Percentiles rank a stretch among this genome's conserved stretches.
Conservation (phyloP, 2,329 filamentous ascomycete genomes). For the Orbilia blumenaviensis region DNA sequence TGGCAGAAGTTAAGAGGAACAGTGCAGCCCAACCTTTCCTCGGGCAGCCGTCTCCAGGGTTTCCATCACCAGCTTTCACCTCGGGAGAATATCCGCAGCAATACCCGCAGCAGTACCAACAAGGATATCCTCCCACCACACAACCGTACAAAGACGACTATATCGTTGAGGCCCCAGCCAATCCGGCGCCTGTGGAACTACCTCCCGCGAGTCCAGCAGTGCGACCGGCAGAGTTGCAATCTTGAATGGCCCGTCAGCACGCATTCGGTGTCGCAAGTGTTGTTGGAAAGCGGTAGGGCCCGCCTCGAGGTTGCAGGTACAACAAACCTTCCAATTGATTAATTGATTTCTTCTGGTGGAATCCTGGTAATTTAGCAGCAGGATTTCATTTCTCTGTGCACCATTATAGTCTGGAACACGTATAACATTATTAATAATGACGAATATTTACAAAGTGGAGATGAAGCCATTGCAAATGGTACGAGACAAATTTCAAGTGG, state of each 20-base stretch:
- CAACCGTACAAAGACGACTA: constrained; percentile 21
- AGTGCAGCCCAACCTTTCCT: constrained; percentile 46
- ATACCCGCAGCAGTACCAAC: background rate
- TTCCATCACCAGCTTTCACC: constrained; percentile 27
- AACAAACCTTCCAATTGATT: no score
- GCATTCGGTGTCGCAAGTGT: no score
- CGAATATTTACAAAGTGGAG: background rate
- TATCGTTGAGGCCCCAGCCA: constrained; percentile 24
- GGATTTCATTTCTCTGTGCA: no score
- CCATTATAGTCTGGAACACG: background rate
- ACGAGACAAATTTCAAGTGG: no score
- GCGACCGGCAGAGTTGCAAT: constrained; percentile 18
- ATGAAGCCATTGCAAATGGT: no score
- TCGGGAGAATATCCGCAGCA: constrained; percentile 7
- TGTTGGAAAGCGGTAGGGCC: background rate
- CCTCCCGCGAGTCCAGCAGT: background rate
- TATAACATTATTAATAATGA: constrained; percentile 1
- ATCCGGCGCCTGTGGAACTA: constrained; percentile 27
- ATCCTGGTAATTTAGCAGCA: no score
- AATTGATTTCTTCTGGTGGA: no score
- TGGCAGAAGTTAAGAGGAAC: constrained; percentile 33
- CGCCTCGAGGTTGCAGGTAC: no score
- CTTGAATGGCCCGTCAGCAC: background rate
- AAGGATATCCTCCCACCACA: no score
- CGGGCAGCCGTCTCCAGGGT: constrained; percentile 38